Evolutionary conservation across 805 yeast genomes (phyloP).

Genomic region (Vanderwaltozyma verrucispora): DNA sequence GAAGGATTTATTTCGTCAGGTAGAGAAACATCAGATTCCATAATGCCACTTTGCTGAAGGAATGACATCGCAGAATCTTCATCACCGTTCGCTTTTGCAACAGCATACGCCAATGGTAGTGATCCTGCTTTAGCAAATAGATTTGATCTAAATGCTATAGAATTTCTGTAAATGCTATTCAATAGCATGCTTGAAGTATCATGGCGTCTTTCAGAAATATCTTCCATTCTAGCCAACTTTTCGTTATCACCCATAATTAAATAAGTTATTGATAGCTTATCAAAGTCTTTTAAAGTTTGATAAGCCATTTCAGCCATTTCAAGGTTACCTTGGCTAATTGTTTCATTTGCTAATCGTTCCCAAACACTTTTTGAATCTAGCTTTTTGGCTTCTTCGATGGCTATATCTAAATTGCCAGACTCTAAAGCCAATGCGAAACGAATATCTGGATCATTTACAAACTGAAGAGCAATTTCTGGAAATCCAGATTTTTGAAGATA

Average conservation of each 20-base stretch:
- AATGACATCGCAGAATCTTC: slow-evolving; percentile 64
- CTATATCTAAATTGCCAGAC: slow-evolving; percentile 79
- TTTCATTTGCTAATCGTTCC: slow-evolving; percentile 78
- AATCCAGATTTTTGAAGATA: slow-evolving; percentile 91
- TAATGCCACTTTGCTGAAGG: slow-evolving; percentile 57
- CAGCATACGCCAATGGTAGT: slow-evolving; percentile 81
- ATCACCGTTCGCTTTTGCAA: slow-evolving; percentile 81
- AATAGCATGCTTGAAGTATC: slow-evolving; percentile 73
- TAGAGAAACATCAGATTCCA: slow-evolving; percentile 51
- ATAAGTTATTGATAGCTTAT: slow-evolving; percentile 82
- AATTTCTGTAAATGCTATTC: slow-evolving; percentile 68
- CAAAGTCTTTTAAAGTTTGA: slow-evolving; percentile 80
- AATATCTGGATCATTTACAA: slow-evolving; percentile 93
- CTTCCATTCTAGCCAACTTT: slow-evolving; percentile 72
- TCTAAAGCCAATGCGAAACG: slow-evolving; percentile 92
- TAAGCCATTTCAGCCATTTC: slow-evolving; percentile 77
- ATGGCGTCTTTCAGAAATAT: slow-evolving; percentile 39
- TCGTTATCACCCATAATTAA: slow-evolving; percentile 69
- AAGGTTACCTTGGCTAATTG: slow-evolving; percentile 80
- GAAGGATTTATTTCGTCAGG: slow-evolving; percentile 42
- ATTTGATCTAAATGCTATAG: slow-evolving; percentile 62
- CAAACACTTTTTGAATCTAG: slow-evolving; percentile 61
- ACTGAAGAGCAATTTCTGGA: slow-evolving; percentile 95
- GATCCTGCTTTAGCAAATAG: slow-evolving; percentile 71
- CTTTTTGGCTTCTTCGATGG: slow-evolving; percentile 77